Percentiles rank a stretch among this genome's conserved stretches.
phyloP scores from a whole-genome alignment of 2,329 filamentous ascomycete species.

The Cercospora citrullina region DNA sequence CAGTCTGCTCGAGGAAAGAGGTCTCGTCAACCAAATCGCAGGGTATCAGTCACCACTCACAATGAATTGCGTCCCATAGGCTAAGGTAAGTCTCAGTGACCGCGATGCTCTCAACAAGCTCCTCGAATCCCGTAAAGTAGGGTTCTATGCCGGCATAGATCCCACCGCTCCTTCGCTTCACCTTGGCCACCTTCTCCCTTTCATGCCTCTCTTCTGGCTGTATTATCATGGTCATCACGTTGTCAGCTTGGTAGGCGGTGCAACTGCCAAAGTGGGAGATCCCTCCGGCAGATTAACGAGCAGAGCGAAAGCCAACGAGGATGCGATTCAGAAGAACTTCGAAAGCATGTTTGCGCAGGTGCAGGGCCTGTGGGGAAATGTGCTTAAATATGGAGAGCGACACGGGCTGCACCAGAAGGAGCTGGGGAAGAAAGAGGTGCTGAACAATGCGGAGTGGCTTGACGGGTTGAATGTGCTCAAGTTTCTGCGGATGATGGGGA shows the following conservation, averaged over 20 bases:
- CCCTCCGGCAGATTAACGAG: slow-evolving; percentile 68
- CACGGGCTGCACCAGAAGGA: slow-evolving; percentile 64
- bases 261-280: slow-evolving; percentile 76
- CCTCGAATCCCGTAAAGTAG: slow-evolving; percentile 65
- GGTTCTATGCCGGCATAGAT: slow-evolving; percentile 78
- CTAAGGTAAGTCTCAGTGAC: slow-evolving; percentile 35
- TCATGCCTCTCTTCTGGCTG: slow-evolving; percentile 84
- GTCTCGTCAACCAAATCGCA: slow-evolving; percentile 71
- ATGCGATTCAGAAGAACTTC: slow-evolving; percentile 63
- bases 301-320: slow-evolving; percentile 55
- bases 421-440: slow-evolving; percentile 65
- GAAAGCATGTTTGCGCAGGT: slow-evolving; percentile 69
- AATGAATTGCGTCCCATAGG: slow-evolving; percentile 16
- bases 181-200: slow-evolving; percentile 74
- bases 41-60: slow-evolving; percentile 53
- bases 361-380: slow-evolving; percentile 71
- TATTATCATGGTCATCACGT: slow-evolving; percentile 72
- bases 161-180: slow-evolving; percentile 79
- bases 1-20: slow-evolving; percentile 68
- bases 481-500: slow-evolving; percentile 72
- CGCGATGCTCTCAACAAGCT: slow-evolving; percentile 61
- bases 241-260: slow-evolving; percentile 61
- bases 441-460: slow-evolving; percentile 87
- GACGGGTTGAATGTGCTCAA: slow-evolving; percentile 70
- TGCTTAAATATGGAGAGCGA: slow-evolving; percentile 63